Base-by-base conservation (phyloP, 2,329 filamentous ascomycete genomes). In the Xylariaceae sp. region DNA sequence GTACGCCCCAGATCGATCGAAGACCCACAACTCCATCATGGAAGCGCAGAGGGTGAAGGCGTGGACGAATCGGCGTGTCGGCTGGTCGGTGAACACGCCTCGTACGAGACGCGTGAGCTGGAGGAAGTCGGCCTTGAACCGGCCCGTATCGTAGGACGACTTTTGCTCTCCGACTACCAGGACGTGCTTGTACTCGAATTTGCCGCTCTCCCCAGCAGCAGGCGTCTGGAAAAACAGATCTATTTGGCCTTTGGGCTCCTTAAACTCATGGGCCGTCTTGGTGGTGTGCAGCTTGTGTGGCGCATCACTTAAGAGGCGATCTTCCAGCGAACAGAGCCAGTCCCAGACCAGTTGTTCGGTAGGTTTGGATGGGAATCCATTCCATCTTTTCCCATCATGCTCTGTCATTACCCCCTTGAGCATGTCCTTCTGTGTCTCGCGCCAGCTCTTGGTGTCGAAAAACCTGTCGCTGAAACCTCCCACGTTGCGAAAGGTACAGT, bases 1-100 rank as follows among this genome's bases (percentile, higher is more conserved):
- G n/a, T 47, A 47, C 12, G 18, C 9, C 5, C 32, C 32, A 14
- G 40, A 49, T 15, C 41, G 43, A 11, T 54, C 43, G 38, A 49
- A 52, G n/a, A 54, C 31, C 46, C 40, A 54, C 3, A 49, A 30
- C 30, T 54, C 43, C 32, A 54, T 52, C 7, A 2, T 49, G 12
- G 10, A 44, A 31, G 35, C 43, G 19, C 41, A 31, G 6, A 54
- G 5, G 6, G 44, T 39, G n/a, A 54, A 54, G 1, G 46, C 49
- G 42, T 54, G 38, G 12, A 54, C 5, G 30, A 52, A 54, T 47
- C 43, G 46, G 40, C 52, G 52, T 31, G 41, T 49, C 17, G 49
- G 49, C 33, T 52, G 43, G 31, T 49, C 22, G 11, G 18, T 9
- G 22, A 54, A 54, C 11, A 54, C 17, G 11, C 44, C 30, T 42